Evolutionary conservation across 1,284 basidiomycete species (phyloP), one percentile per base, ranked within the genome.

Genomic region (Schizophyllum commune): DNA sequence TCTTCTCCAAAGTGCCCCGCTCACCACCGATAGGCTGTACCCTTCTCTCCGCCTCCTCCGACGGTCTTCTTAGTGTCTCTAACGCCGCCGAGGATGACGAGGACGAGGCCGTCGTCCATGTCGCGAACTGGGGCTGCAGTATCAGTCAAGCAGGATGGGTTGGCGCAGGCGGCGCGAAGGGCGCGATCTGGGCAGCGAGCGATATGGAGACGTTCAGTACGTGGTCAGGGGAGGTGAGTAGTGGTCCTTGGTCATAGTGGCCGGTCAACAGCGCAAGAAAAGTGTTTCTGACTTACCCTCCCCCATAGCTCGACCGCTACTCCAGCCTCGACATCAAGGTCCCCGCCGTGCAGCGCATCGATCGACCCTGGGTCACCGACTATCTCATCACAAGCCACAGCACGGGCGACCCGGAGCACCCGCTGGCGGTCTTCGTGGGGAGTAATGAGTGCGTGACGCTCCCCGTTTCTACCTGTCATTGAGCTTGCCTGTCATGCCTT

Each of bases 161-260:
- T 3, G 20, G 20, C 20, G 53, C 53, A 11, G 17, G 39, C 3
- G 39, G 39, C 3, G 17, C 39, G 17, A 47, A 17, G 13, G 62
- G 64, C 1, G 68, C 71, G 4, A 76, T 89, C 17, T 92, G 90
- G 90, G 85, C 86, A 20, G 78, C 80, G 1, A 91, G 88, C 64
- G 91, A 92, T 71, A 92, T 92, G 90, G 90, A 92, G 70, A 92
- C 90, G 0, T 87, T 91, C 67, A 86, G 88, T 64, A 77, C 81
- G 20, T 92, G 90, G 91, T 82, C 83, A 11, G 72, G 73, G 51
- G 87, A 92, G 75, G 89, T 88, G 63, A 34, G 73, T 65, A 34
- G 21, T 52, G 59, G 58, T 60, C 19, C 20, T 22, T 5, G 51
- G 15, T 7, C 20, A 2, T 7, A 20, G 15, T 51, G 47, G 27